Evolutionary conservation across 1,284 basidiomycete genomes (phyloP).

Genomic region (Pseudozyma pruni): DNA sequence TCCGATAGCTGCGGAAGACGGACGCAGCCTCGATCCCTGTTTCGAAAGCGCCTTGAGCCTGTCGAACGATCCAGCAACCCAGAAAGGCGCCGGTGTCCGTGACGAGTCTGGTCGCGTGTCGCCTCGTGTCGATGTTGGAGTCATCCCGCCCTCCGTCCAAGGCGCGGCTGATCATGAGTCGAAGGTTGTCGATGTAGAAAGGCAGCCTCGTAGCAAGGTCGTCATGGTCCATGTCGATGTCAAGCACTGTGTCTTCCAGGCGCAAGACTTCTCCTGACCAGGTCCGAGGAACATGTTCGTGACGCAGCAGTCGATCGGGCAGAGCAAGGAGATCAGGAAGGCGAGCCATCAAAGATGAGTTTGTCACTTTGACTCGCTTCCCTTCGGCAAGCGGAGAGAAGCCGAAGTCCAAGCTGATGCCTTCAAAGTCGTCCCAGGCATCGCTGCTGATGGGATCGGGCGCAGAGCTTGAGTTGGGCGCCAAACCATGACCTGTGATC

Average conservation of each 20-base stretch:
- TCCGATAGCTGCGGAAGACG: constrained; percentile 30
- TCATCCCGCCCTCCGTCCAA: neutral
- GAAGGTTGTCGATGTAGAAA: constrained; percentile 25
- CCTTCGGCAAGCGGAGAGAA: constrained; percentile 40
- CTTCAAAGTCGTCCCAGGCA: constrained; percentile 46
- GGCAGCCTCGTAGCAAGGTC: constrained; percentile 16
- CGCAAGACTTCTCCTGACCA: constrained; percentile 29
- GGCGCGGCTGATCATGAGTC: constrained; percentile 18
- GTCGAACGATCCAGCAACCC: constrained; percentile 27
- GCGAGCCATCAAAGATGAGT: constrained; percentile 12
- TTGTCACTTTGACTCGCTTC: neutral
- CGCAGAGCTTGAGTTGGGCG: neutral
- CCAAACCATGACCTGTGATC: neutral
- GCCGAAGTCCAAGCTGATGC: constrained; percentile 60
- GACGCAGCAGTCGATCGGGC: constrained; percentile 26
- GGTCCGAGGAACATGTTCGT: constrained; percentile 18
- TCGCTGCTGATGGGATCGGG: neutral
- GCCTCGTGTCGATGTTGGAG: neutral
- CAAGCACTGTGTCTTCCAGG: constrained; percentile 29
- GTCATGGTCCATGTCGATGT: constrained; percentile 30
- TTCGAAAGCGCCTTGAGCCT: constrained; percentile 1
- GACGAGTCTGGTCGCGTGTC: constrained; percentile 13
- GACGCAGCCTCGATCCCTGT: neutral
- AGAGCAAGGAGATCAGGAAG: constrained; percentile 22
- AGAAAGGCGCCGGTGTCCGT: constrained; percentile 28